These are phyloP conservation scores for Micractinium conductrix DNA, from an alignment of 139 green algal species.

Conservation along the genomic window DNA sequence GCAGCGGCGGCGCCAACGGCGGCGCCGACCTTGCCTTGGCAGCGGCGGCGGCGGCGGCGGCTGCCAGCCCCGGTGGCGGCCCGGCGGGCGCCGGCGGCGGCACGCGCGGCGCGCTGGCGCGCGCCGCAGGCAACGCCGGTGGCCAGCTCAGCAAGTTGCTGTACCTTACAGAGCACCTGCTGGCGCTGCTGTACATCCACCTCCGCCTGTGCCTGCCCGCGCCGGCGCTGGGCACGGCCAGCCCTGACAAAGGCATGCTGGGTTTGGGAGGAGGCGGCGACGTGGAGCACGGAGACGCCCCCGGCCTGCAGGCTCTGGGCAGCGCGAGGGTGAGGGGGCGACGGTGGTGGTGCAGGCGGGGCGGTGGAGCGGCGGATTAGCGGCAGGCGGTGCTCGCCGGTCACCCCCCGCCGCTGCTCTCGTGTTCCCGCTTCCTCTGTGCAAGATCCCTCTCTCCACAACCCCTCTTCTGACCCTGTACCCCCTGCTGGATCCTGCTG, in stretches of 20 bases:
- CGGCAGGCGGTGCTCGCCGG: too few relatives aligned
- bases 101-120: too few relatives aligned
- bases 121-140: background rate
- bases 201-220: conserved; percentile 29
- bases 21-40: background rate
- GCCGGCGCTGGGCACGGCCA: background rate
- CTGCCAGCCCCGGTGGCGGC: background rate
- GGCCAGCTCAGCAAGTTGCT: conserved; percentile 21
- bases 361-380: too few relatives aligned
- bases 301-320: conserved; percentile 5
- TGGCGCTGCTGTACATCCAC: conserved; percentile 39
- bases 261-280: background rate
- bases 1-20: background rate
- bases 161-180: conserved; percentile 35
- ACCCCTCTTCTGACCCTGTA: background rate
- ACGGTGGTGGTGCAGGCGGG: background rate
- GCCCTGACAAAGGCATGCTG: conserved; percentile 19
- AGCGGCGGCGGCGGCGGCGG: background rate
- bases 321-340: conserved; percentile 14
- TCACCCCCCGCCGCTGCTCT: background rate
- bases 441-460: too few relatives aligned
- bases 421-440: background rate
- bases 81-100: background rate
- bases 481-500: background rate
- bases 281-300: background rate